Evolutionary conservation across 768 basidiomycete species (phyloP).

Genomic region (Zangia roseola): DNA sequence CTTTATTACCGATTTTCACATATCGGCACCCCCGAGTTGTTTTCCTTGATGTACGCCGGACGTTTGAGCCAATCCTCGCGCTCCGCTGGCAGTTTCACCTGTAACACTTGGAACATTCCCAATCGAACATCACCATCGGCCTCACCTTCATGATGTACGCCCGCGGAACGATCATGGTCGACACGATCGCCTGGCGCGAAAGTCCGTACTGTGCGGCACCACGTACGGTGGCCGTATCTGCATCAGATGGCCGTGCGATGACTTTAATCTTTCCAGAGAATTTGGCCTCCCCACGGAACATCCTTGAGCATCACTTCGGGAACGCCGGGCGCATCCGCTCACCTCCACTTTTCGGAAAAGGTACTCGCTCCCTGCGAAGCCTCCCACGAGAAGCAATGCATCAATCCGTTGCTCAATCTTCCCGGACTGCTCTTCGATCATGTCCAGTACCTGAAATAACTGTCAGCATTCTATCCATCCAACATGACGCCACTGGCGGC

Average conservation of each 20-base stretch:
- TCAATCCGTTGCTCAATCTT: slow-evolving; percentile 71
- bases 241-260: slow-evolving; percentile 81
- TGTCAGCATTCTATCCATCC: slow-evolving; percentile 5
- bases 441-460: slow-evolving; percentile 60
- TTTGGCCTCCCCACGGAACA: slow-evolving; percentile 47
- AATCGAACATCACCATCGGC: background rate
- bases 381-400: slow-evolving; percentile 86
- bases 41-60: slow-evolving; percentile 80
- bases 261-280: slow-evolving; percentile 66
- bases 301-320: background rate
- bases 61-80: slow-evolving; percentile 79
- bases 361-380: slow-evolving; percentile 86
- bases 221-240: slow-evolving; percentile 84
- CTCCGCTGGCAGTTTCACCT: slow-evolving; percentile 90
- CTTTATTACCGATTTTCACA: slow-evolving; percentile 74
- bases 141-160: slow-evolving; percentile 85
- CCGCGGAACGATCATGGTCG: slow-evolving; percentile 77
- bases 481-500: slow-evolving; percentile 7
- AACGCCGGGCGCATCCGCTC: slow-evolving; percentile 22
- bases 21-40: slow-evolving; percentile 72
- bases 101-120: background rate
- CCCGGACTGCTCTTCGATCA: slow-evolving; percentile 74
- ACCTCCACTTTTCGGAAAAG: slow-evolving; percentile 78
- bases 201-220: slow-evolving; percentile 89
- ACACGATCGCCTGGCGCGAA: slow-evolving; percentile 71